Conservation (phyloP, 352 stramenopile genomes). For the Pythium plurisporium region DNA sequence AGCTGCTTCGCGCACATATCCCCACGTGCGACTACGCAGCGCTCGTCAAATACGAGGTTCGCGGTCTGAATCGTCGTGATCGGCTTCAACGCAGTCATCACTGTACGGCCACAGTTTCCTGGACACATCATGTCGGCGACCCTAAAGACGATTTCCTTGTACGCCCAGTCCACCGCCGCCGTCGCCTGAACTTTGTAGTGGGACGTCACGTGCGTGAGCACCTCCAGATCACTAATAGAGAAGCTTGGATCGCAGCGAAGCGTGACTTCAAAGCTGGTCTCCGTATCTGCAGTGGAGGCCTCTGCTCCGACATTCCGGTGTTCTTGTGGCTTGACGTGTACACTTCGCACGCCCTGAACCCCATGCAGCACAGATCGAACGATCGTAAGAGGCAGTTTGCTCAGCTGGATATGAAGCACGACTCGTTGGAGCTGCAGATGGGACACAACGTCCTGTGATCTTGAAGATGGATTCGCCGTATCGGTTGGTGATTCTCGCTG, state of each 20-base stretch:
- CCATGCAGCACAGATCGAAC: constrained; percentile 31
- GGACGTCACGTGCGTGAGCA: constrained; percentile 27
- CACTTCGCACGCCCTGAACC: constrained; percentile 40
- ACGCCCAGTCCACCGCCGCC: constrained; percentile 35
- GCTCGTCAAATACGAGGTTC: constrained; percentile 53
- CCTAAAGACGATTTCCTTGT: constrained; percentile 59
- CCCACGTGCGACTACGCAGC: constrained; percentile 52
- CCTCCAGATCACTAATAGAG: constrained; percentile 23
- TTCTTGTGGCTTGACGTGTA: constrained; percentile 23
- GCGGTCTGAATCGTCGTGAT: constrained; percentile 44
- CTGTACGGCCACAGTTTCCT: constrained; percentile 66
- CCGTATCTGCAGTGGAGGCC: not conserved
- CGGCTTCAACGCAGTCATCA: constrained; percentile 50
- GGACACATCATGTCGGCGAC: constrained; percentile 83
- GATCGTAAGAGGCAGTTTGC: not conserved
- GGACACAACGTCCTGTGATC: not conserved
- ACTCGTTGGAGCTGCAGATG: constrained; percentile 2
- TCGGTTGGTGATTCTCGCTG: not conserved
- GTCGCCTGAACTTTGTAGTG: constrained; percentile 34
- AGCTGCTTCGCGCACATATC: constrained; percentile 41
- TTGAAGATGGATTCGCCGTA: not conserved
- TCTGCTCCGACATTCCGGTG: not conserved
- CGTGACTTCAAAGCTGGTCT: constrained; percentile 3
- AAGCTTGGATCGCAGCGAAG: constrained; percentile 32
- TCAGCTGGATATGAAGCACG: not conserved